A percentile compares a stretch with the other conserved stretches of the same genome.
Evolutionary conservation across 1,284 basidiomycete species (phyloP).

Genomic region (Spongiforma sp.): DNA sequence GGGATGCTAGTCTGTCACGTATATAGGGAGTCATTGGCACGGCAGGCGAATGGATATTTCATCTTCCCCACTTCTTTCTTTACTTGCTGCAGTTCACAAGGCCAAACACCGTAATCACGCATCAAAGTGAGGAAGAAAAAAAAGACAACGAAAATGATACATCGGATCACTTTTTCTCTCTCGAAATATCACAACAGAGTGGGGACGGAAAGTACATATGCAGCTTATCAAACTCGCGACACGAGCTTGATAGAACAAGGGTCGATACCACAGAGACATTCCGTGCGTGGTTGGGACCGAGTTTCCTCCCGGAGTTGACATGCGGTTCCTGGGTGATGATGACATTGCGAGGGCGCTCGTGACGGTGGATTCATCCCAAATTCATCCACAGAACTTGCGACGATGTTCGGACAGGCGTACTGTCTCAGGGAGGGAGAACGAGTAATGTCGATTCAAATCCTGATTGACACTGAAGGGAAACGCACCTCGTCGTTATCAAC

Average conservation of each 20-base stretch:
- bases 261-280: conserved; percentile 6
- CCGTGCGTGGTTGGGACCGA: neutral
- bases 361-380: conserved; percentile 22
- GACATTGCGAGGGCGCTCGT: conserved; percentile 11
- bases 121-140: neutral
- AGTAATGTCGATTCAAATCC: neutral
- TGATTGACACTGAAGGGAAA: neutral
- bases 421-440: neutral
- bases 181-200: neutral
- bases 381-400: conserved; percentile 25
- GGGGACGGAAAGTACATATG: neutral
- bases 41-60: too few relatives aligned
- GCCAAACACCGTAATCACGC: too few relatives aligned
- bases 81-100: too few relatives aligned
- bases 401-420: conserved; percentile 31
- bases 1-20: too few relatives aligned
- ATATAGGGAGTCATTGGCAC: too few relatives aligned
- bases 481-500: conserved; percentile 32
- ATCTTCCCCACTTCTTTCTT: too few relatives aligned
- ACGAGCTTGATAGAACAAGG: conserved; percentile 20
- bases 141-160: neutral
- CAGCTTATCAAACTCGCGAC: conserved; percentile 19
- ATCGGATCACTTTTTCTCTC: neutral
- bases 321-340: neutral
- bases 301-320: conserved; percentile 1